These are phyloP conservation scores for Leptographium radiaticola DNA, from an alignment of 2,329 filamentous ascomycete species.

Conservation along the genomic window DNA sequence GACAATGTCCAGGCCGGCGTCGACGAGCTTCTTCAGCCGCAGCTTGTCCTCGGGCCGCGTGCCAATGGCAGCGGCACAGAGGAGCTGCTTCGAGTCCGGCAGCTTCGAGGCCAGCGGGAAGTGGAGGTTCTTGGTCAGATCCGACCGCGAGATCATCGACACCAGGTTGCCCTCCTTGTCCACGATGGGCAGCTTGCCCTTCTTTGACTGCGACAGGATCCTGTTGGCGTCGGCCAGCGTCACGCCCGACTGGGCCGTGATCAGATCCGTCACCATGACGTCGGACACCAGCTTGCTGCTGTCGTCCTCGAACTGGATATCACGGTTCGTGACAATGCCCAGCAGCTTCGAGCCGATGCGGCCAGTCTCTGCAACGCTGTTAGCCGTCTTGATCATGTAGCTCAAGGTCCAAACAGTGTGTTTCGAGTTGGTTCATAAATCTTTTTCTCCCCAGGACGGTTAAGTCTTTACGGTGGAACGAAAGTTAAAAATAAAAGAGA, in stretches of 20 bases:
- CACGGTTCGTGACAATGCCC: conserved; percentile 94
- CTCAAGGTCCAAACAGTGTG: conserved; percentile 2
- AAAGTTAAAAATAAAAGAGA: conserved; percentile 82
- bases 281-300: conserved; percentile 59
- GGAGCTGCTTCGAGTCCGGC: conserved; percentile 91
- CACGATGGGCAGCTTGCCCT: conserved; percentile 92
- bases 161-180: conserved; percentile 74
- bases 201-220: conserved; percentile 90
- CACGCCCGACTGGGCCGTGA: conserved; percentile 76
- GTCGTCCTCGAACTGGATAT: conserved; percentile 91
- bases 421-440: conserved; percentile 7
- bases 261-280: conserved; percentile 95
- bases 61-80: conserved; percentile 89
- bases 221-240: conserved; percentile 80
- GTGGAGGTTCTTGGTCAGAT: conserved; percentile 97
- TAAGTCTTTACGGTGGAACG: conserved; percentile 94
- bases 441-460: conserved; percentile 70
- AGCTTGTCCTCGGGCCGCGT: conserved; percentile 87
- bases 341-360: conserved; percentile 90
- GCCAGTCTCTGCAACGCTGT: conserved; percentile 59
- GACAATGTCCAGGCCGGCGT: conserved; percentile 90
- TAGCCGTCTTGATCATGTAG: neutral
- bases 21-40: conserved; percentile 75
- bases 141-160: conserved; percentile 85
- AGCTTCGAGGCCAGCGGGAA: conserved; percentile 95